Evolutionary conservation across 2,329 filamentous ascomycete species (phyloP), one percentile per base, ranked within the genome.

Genomic region (Fusarium sp.): DNA sequence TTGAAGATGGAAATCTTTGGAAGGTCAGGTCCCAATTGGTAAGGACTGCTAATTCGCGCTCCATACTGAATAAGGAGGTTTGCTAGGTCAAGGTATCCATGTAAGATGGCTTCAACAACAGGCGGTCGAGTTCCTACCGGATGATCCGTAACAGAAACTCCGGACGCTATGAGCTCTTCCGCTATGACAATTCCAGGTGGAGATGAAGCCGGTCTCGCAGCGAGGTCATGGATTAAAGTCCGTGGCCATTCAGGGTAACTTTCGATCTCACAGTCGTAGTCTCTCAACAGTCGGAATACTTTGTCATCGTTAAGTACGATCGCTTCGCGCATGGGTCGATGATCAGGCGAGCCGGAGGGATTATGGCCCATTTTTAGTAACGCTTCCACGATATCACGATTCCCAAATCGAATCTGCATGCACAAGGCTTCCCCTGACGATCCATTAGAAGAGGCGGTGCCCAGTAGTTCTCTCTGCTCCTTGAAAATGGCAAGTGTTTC

Each of bases 361-460:
- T 17, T 9, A 30, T 61, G 58, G 0, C 38, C 58, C 48, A 61
- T 36, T 36, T 55, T 61, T 34, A 61, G 20, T 17, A 61, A 56
- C 4, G 30, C 8, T 4, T 36, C 48, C 0, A 61, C 38, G 0
- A 61, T 55, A 30, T 61, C 57, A 22, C 26, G 57, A 5, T 60
- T 60, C 0, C 57, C 57, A 15, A 52, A 34, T 12, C 17, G 26
- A 17, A 60, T 52, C 1, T 60, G 57, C 45, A 60, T 52, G 12
- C 57, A 60, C 34, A 60, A 13, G 1, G 26, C 26, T 32, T 60
- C 57, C 26, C 56, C 56, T 3, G 34, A 32, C 1, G 18, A 3
- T 22, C 15, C 30, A 11, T 12, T 8, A 0, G 38, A 14, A 15
- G 22, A 18, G 3, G 14, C 1, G 0, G 12, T 17, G 0, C n/a